Evolutionary conservation across 2,329 filamentous ascomycete species (phyloP), one percentile per base, ranked within the genome.

Genomic region (Byssochlamys sp.): DNA sequence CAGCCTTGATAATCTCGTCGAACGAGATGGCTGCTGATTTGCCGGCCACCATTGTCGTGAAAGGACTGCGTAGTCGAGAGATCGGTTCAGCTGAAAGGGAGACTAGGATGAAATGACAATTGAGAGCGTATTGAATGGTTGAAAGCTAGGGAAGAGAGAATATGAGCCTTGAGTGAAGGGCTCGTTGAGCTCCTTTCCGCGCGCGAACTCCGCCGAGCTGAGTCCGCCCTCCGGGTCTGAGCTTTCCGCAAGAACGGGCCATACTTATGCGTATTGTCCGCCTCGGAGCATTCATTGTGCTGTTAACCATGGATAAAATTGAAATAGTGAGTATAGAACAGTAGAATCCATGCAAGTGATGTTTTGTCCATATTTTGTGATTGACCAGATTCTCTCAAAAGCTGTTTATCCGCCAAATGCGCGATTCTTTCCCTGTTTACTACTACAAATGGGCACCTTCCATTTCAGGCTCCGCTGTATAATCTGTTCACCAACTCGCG

Each of bases 1-100:
- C 77, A 63, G 77, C 73, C 67, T 80, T 72, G 58, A 81, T 80
- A 62, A 81, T 80, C 49, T 74, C 73, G 64, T 81, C 75, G 60
- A 81, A 81, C 7, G 77, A 78, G 48, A 75, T 63, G 24, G 39
- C 27, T 24, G 71, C 65, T 62, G 67, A 60, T 66, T 76, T 66
- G 56, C 66, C 58, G 54, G 69, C 61, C 27, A 72, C 69, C 75
- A 77, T 77, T 52, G 52, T 61, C 3, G 12, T 52, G 19, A 27
- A 48, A 2, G 29, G 45, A 49, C 39, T 28, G 24, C 25, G 49
- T 28, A 6, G 4, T 26, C 48, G 9, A 51, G 49, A 51, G 4
- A 14, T 45, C n/a, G 1, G 14, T 45, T 45, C n/a, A 19, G 39
- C n/a, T 19, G 39, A 4, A n/a, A 45, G n/a, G 3, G 19, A 45